phyloP scores from a whole-genome alignment of 2,329 filamentous ascomycete genomes.

The Colletotrichum cuscutae region DNA sequence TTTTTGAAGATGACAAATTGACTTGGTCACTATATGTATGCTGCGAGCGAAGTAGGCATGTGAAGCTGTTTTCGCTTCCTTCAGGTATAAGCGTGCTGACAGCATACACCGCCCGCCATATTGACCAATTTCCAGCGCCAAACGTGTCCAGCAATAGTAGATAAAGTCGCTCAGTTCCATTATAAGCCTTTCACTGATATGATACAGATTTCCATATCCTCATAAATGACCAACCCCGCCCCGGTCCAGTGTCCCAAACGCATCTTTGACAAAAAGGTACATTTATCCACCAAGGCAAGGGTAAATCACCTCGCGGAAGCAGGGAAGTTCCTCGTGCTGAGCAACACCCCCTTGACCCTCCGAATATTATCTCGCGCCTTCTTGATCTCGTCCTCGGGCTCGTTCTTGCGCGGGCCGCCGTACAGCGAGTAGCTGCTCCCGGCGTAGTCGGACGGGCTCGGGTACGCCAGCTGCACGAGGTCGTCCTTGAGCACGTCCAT shows the following conservation, averaged over 20 bases:
- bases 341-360: slow-evolving; percentile 80
- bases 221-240: not conserved
- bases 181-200: not conserved
- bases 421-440: slow-evolving; percentile 52
- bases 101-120: not conserved
- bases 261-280: not conserved
- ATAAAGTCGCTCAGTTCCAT: not conserved
- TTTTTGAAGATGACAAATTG: not conserved
- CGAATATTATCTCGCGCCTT: slow-evolving; percentile 80
- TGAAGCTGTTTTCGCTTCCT: not conserved
- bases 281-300: not conserved
- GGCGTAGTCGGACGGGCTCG: slow-evolving; percentile 50
- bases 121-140: no score
- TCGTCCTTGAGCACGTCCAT: slow-evolving; percentile 73
- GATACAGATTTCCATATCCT: not conserved
- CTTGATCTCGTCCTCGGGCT: slow-evolving; percentile 77
- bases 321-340: slow-evolving; percentile 82
- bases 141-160: not conserved
- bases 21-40: not conserved
- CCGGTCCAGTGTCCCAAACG: not conserved
- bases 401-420: slow-evolving; percentile 55
- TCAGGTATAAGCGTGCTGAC: not conserved
- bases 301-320: slow-evolving; percentile 45
- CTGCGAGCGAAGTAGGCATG: not conserved
- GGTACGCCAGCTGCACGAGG: slow-evolving; percentile 69